These are phyloP conservation scores for Aspergillus fructus DNA, from an alignment of 2,329 filamentous ascomycete species.

Conservation along the genomic window DNA sequence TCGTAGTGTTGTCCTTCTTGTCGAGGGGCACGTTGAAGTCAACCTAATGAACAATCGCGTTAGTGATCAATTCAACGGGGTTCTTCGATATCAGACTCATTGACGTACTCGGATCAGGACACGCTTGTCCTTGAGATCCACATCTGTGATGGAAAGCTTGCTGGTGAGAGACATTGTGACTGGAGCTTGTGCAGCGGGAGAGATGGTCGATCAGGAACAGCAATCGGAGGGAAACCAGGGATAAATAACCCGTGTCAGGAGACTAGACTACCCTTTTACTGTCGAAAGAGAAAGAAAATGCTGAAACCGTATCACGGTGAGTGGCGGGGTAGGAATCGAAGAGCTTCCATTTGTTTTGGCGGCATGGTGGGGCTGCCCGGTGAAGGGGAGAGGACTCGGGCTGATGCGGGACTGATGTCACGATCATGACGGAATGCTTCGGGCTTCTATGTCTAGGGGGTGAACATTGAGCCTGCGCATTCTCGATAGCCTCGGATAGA, in stretches of 20 bases:
- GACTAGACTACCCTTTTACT: slow-evolving; percentile 1
- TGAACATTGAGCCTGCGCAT: slow-evolving; percentile 16
- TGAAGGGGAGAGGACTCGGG: slow-evolving; percentile 31
- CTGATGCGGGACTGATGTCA: slow-evolving; percentile 46
- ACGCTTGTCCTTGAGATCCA: slow-evolving; percentile 97
- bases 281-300: slow-evolving; percentile 2
- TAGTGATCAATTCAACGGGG: slow-evolving; percentile 4
- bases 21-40: slow-evolving; percentile 99
- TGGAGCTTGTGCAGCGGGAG: slow-evolving; percentile 16
- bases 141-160: slow-evolving; percentile 95
- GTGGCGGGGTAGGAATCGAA: slow-evolving; percentile 22
- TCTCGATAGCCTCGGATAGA: slow-evolving; percentile 26
- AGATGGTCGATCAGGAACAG: slow-evolving; percentile 11
- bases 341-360: slow-evolving; percentile 15
- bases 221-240: slow-evolving; percentile 4
- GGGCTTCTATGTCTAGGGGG: slow-evolving; percentile 26
- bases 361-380: slow-evolving; percentile 26
- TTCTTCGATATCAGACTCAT: slow-evolving; percentile 14
- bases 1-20: slow-evolving; percentile 68
- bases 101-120: slow-evolving; percentile 88
- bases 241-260: slow-evolving; percentile 10
- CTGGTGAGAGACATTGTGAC: slow-evolving; percentile 87
- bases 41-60: slow-evolving; percentile 60
- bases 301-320: slow-evolving; percentile 25
- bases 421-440: slow-evolving; percentile 31